Percentiles rank a stretch among this genome's conserved stretches.
Evolutionary conservation across 768 basidiomycete species (phyloP).

Genomic region (Phaeotremella fagi): DNA sequence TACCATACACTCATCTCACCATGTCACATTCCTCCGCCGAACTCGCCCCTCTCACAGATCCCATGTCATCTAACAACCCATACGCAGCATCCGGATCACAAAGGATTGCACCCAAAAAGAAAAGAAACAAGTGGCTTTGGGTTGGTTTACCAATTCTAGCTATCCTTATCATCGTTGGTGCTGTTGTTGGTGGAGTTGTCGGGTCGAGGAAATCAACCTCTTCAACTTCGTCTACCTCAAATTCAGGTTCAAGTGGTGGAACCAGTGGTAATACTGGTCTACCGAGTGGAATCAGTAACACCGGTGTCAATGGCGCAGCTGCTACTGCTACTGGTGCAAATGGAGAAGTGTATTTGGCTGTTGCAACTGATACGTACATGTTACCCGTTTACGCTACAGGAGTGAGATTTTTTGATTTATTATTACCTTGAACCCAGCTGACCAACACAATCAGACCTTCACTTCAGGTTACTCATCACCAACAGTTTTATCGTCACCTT

Average conservation of each 20-base stretch:
- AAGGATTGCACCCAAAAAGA: constrained; percentile 24
- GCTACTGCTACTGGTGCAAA: constrained; percentile 41
- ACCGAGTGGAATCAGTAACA: constrained; percentile 13
- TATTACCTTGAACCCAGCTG: not conserved
- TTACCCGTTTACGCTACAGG: constrained; percentile 84
- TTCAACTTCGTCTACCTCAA: constrained; percentile 18
- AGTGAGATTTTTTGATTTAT: constrained; percentile 55
- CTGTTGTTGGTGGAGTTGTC: constrained; percentile 66
- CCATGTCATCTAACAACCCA: constrained; percentile 35
- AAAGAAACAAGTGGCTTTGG: constrained; percentile 49
- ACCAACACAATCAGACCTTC: constrained; percentile 52
- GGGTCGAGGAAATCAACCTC: constrained; percentile 56
- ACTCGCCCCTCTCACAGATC: constrained; percentile 19
- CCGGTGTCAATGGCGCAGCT: constrained; percentile 23
- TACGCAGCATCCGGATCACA: constrained; percentile 25
- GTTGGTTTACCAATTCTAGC: constrained; percentile 47
- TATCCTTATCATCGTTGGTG: constrained; percentile 49
- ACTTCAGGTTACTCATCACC: constrained; percentile 52
- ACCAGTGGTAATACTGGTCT: constrained; percentile 21
- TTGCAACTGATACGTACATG: constrained; percentile 72
- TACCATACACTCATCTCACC: constrained; percentile 5
- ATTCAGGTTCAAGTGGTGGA: not conserved
- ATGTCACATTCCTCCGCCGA: not conserved
- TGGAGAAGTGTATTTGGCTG: constrained; percentile 55
- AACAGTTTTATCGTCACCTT: constrained; percentile 47